Percentiles rank a stretch among this genome's conserved stretches.
phyloP scores from a whole-genome alignment of 345 rosid genomes.

The Gossypium arboreum region DNA sequence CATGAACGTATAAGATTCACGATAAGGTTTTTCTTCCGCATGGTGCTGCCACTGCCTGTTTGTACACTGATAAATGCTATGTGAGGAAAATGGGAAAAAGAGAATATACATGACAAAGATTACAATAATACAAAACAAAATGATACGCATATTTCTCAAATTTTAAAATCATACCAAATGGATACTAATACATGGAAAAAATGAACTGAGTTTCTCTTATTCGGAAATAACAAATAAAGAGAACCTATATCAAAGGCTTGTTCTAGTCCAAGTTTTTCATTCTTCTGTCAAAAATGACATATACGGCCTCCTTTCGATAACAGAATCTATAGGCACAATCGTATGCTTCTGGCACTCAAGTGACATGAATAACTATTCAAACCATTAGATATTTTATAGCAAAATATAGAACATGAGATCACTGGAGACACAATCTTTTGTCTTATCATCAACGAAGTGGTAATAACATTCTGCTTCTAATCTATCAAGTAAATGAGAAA shows the following conservation, averaged over 20 bases:
- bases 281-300: no score
- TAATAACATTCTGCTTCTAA: neutral
- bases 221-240: neutral
- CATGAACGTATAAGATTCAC: conserved; percentile 79
- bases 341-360: neutral
- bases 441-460: neutral
- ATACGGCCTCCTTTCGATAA: no score
- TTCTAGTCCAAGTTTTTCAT: neutral
- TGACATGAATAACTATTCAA: neutral
- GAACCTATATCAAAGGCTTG: neutral
- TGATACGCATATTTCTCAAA: neutral
- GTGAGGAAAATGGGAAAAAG: conserved; percentile 22
- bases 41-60: conserved; percentile 77
- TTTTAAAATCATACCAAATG: neutral
- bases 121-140: neutral
- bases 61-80: conserved; percentile 56
- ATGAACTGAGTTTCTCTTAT: neutral
- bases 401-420: conserved; percentile 5
- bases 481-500: neutral
- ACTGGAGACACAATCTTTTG: neutral
- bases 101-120: conserved; percentile 9
- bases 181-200: neutral
- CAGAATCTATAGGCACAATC: neutral
- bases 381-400: neutral
- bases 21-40: conserved; percentile 71